These are phyloP conservation scores for Pythium apleroticum DNA, from an alignment of 352 stramenopile genomes.

Conservation along the genomic window DNA sequence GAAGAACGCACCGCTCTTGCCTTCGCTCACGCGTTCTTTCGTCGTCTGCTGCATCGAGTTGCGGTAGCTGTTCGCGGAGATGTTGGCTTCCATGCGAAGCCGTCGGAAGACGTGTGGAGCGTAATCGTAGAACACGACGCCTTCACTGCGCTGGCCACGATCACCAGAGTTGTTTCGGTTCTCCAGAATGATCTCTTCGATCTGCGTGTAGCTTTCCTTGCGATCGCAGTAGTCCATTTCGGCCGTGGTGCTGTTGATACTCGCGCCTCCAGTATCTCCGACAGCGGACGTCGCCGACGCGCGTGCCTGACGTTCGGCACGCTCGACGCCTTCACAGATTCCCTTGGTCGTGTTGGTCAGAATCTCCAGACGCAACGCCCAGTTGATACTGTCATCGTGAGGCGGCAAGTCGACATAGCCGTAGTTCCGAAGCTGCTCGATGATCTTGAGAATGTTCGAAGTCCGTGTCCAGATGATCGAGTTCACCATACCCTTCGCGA, in stretches of 20 bases:
- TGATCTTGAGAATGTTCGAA: constrained; percentile 76
- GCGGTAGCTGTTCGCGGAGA: constrained; percentile 65
- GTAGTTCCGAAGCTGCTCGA: constrained; percentile 64
- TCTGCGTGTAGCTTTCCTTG: constrained; percentile 74
- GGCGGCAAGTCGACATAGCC: constrained; percentile 58
- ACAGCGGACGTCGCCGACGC: constrained; percentile 34
- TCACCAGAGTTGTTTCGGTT: constrained; percentile 54
- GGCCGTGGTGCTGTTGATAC: constrained; percentile 12
- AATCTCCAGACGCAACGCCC: constrained; percentile 84
- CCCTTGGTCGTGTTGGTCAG: constrained; percentile 84
- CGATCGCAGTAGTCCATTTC: constrained; percentile 52
- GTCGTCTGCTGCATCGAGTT: constrained; percentile 71
- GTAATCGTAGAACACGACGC: constrained; percentile 81
- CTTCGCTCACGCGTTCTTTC: constrained; percentile 77
- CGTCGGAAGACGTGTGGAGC: constrained; percentile 75
- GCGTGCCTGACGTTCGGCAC: constrained; percentile 58
- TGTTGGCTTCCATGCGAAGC: constrained; percentile 58
- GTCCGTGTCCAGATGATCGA: constrained; percentile 82
- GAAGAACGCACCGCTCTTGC: constrained; percentile 83
- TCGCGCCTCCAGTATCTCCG: constrained; percentile 16
- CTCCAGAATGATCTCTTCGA: constrained; percentile 71
- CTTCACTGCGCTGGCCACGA: constrained; percentile 42
- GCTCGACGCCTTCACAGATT: constrained; percentile 77
- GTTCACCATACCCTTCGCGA: constrained; percentile 81
- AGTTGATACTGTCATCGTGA: constrained; percentile 86